Percentiles rank a stretch among this genome's conserved stretches.
These are phyloP conservation scores for Patellifolia procumbens DNA, from an alignment of 179 eudicot species.

Conservation along the genomic window DNA sequence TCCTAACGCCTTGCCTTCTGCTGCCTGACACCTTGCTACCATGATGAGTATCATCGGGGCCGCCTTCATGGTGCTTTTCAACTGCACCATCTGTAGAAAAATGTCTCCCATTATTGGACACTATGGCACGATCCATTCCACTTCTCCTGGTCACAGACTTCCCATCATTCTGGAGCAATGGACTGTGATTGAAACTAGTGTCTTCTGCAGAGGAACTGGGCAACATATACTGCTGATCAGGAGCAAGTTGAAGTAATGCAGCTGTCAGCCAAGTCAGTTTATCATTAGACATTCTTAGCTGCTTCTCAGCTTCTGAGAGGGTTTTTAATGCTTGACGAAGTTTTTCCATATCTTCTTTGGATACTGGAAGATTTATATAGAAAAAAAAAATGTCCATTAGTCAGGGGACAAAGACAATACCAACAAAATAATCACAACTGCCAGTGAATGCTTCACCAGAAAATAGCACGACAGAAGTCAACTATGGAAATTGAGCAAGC, in stretches of 20 bases:
- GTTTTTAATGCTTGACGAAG: slow-evolving; percentile 91
- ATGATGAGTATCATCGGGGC: slow-evolving; percentile 37
- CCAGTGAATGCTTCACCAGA: not conserved
- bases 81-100: slow-evolving; percentile 30
- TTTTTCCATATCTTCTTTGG: slow-evolving; percentile 90
- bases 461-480: not conserved
- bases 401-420: not conserved
- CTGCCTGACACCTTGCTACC: slow-evolving; percentile 35
- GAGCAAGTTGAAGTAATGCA: slow-evolving; percentile 93
- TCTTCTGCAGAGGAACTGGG: slow-evolving; percentile 75
- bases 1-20: slow-evolving; percentile 38
- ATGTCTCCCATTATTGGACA: slow-evolving; percentile 43
- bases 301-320: slow-evolving; percentile 93
- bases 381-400: not conserved
- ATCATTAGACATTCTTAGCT: slow-evolving; percentile 84
- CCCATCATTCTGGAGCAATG: slow-evolving; percentile 36
- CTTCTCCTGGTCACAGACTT: slow-evolving; percentile 46
- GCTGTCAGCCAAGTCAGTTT: slow-evolving; percentile 95
- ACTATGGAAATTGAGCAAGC: not conserved
- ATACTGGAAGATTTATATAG: slow-evolving; percentile 48
- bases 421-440: not conserved
- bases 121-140: slow-evolving; percentile 40
- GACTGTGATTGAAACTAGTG: slow-evolving; percentile 64
- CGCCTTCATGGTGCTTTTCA: slow-evolving; percentile 40
- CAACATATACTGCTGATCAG: slow-evolving; percentile 76